Evolutionary conservation across 73 alveolate species (phyloP).

Genomic region (Tetrahymena thermophila): DNA sequence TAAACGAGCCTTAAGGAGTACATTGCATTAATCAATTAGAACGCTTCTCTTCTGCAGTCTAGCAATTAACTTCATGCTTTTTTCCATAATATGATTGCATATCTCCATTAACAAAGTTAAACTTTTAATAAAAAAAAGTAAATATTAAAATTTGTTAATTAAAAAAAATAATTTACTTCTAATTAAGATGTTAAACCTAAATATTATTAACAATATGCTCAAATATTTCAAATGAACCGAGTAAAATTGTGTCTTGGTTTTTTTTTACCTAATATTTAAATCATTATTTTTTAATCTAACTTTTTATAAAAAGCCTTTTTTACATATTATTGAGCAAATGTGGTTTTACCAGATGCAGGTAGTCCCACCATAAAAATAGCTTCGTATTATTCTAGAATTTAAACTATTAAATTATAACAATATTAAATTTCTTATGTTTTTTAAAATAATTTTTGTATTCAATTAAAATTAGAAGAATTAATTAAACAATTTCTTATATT

Average conservation of each 20-base stretch:
- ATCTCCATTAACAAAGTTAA: not conserved
- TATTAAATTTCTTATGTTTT: not conserved
- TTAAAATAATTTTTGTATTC: too few species aligned
- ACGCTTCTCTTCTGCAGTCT: not conserved
- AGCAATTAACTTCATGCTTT: not conserved
- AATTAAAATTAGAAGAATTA: too few species aligned
- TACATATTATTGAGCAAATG: not conserved
- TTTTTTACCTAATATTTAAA: not conserved
- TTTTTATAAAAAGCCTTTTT: not conserved
- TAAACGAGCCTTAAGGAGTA: not conserved
- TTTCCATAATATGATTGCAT: not conserved
- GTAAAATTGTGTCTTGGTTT: not conserved
- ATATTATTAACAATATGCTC: not conserved
- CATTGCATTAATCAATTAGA: not conserved
- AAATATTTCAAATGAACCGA: not conserved
- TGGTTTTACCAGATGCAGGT: not conserved
- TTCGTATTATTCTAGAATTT: not conserved
- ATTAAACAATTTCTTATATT: too few species aligned
- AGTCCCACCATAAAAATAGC: not conserved
- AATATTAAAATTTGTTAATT: not conserved
- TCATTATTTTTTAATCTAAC: not conserved
- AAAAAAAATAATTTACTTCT: not conserved
- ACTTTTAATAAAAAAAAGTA: not conserved
- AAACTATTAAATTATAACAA: not conserved
- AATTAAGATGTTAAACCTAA: not conserved